Conservation (phyloP, 2,329 filamentous ascomycete species). For the Trichophyton schoenleinii region DNA sequence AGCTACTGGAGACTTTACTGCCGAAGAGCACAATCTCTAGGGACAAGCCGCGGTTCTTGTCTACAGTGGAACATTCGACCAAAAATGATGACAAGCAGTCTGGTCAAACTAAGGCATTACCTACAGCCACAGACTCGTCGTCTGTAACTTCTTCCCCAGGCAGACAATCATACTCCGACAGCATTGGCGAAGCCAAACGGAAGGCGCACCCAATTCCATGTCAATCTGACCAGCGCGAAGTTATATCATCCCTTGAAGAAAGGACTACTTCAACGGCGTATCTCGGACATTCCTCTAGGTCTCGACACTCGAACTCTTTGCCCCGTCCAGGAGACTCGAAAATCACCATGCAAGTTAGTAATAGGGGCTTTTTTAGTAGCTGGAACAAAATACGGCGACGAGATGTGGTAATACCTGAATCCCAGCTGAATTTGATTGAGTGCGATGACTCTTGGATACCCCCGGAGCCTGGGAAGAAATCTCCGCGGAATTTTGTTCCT, state of each 20-base stretch:
- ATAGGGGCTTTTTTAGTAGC: conserved; percentile 11
- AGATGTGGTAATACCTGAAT: conserved; percentile 36
- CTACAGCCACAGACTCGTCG: neutral
- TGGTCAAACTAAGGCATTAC: neutral
- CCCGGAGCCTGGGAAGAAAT: conserved; percentile 18
- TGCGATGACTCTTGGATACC: conserved; percentile 31
- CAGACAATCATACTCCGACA: neutral
- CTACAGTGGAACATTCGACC: neutral
- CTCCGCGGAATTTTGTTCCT: conserved; percentile 25
- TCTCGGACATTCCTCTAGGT: neutral
- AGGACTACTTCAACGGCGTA: too few species aligned
- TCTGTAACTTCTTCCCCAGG: neutral
- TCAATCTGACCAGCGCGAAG: neutral
- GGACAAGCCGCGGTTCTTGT: neutral
- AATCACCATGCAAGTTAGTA: too few species aligned
- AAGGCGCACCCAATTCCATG: neutral
- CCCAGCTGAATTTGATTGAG: conserved; percentile 41
- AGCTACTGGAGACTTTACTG: neutral
- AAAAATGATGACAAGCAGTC: neutral
- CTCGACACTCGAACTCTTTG: neutral
- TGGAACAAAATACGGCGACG: conserved; percentile 28
- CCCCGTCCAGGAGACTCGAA: neutral
- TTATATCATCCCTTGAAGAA: neutral
- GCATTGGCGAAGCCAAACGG: neutral
- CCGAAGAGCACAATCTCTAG: neutral